phyloP scores from a whole-genome alignment of 169 alveolate genomes.

The Cryptosporidium parvum region DNA sequence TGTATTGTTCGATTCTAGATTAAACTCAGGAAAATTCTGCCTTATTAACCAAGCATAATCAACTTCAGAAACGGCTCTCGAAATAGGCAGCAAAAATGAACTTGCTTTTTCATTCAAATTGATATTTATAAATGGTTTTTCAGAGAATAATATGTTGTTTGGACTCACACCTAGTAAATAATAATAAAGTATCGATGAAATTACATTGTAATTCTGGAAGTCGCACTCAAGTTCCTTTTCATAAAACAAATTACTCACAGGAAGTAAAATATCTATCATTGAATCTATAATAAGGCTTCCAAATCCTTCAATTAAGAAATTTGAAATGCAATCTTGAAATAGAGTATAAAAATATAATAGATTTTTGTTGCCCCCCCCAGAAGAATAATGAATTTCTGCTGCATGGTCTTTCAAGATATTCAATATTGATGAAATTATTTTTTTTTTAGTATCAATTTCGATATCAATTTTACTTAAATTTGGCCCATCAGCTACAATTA shows the following conservation, averaged over 20 bases:
- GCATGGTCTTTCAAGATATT: constrained; percentile 1
- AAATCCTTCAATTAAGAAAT: constrained; percentile 22
- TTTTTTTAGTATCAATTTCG: not conserved
- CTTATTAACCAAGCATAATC: constrained; percentile 13
- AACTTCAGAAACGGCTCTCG: constrained; percentile 40
- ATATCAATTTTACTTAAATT: not conserved
- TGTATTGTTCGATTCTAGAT: not conserved
- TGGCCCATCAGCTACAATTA: not conserved
- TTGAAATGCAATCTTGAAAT: constrained; percentile 44
- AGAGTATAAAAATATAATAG: constrained; percentile 1
- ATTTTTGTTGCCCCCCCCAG: not conserved
- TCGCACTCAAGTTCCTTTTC: not conserved
- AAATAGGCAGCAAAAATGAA: constrained; percentile 21
- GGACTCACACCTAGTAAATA: constrained; percentile 6
- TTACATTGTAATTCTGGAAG: not conserved
- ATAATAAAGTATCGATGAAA: constrained; percentile 17
- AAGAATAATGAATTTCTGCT: not conserved
- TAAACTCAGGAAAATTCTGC: not conserved
- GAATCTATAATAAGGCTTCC: constrained; percentile 13
- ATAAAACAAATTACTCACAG: not conserved
- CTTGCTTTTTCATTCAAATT: not conserved
- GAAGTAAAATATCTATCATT: constrained; percentile 37
- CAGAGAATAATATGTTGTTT: not conserved
- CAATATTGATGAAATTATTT: not conserved
- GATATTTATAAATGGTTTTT: not conserved